Evolutionary conservation across 2,329 filamentous ascomycete species (phyloP).

Genomic region (Delphinella strobiligena): DNA sequence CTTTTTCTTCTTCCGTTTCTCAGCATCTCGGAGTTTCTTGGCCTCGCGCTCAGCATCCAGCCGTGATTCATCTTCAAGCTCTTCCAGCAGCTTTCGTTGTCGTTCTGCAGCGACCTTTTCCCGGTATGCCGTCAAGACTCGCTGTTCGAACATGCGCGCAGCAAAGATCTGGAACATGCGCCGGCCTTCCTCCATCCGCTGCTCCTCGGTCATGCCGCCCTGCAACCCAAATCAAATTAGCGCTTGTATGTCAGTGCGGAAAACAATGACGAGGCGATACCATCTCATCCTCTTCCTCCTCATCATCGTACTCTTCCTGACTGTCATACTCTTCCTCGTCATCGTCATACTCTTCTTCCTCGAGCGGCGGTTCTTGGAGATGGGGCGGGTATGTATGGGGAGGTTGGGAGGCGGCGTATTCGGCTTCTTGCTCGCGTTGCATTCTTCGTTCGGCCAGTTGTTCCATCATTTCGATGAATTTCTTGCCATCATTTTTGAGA

Average conservation of each 20-base stretch:
- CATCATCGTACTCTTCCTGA: constrained; percentile 52
- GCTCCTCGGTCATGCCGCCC: constrained; percentile 95
- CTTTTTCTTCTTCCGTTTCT: constrained; percentile 91
- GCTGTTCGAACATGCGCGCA: constrained; percentile 96
- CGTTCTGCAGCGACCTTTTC: constrained; percentile 93
- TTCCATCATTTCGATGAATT: constrained; percentile 99
- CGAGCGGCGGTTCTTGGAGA: constrained; percentile 55
- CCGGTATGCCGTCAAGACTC: constrained; percentile 91
- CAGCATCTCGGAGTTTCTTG: constrained; percentile 86
- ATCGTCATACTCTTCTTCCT: constrained; percentile 72
- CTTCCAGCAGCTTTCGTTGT: constrained; percentile 79
- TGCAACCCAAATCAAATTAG: constrained; percentile 32
- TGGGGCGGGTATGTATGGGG: constrained; percentile 39
- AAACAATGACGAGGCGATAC: constrained; percentile 23
- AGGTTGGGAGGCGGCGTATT: constrained; percentile 49
- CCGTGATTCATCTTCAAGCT: constrained; percentile 74
- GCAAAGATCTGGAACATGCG: constrained; percentile 99
- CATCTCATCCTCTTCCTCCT: constrained; percentile 52
- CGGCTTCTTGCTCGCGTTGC: constrained; percentile 88
- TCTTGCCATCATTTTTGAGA: constrained; percentile 96
- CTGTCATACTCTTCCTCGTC: constrained; percentile 55
- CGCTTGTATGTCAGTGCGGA: constrained; percentile 2
- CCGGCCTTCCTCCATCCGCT: constrained; percentile 96
- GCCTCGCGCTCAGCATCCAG: constrained; percentile 69
- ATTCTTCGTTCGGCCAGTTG: constrained; percentile 94